Evolutionary conservation across 176 grass and related monocot species (phyloP).

Genomic region (Tillandsia leiboldiana): DNA sequence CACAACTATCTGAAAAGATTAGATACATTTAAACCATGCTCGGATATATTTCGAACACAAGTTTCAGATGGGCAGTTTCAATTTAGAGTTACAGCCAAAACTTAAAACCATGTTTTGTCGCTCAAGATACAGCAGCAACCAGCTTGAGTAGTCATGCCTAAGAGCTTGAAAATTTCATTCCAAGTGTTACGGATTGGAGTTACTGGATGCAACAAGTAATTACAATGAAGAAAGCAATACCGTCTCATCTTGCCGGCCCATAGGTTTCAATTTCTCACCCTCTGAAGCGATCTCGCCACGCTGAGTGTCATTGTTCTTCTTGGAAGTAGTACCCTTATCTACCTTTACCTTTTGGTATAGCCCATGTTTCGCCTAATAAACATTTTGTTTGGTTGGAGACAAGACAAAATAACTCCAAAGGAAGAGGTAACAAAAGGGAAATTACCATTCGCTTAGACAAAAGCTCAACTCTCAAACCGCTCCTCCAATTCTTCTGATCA

Average conservation of each 20-base stretch:
- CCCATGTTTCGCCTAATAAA: constrained; percentile 17
- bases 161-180: neutral
- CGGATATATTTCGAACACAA: too few species aligned
- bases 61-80: too few species aligned
- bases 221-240: constrained; percentile 10
- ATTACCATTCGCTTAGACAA: constrained; percentile 49
- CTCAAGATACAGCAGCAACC: too few species aligned
- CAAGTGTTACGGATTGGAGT: neutral
- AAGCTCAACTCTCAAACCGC: constrained; percentile 69
- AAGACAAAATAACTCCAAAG: neutral
- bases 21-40: too few species aligned
- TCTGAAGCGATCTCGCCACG: constrained; percentile 12
- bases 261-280: constrained; percentile 29
- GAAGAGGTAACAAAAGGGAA: neutral
- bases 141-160: too few species aligned
- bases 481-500: constrained; percentile 86
- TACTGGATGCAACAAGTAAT: neutral
- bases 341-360: constrained; percentile 36
- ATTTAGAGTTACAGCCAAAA: too few species aligned
- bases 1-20: too few species aligned
- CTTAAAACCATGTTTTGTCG: too few species aligned
- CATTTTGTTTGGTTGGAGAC: neutral
- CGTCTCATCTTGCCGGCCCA: constrained; percentile 22
- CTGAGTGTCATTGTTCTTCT: constrained; percentile 25
- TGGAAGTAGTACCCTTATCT: constrained; percentile 15